Percentiles rank a stretch among this genome's conserved stretches.
Evolutionary conservation across 257 asterid species (phyloP).

Genomic region (Galeopsis tetrahit): DNA sequence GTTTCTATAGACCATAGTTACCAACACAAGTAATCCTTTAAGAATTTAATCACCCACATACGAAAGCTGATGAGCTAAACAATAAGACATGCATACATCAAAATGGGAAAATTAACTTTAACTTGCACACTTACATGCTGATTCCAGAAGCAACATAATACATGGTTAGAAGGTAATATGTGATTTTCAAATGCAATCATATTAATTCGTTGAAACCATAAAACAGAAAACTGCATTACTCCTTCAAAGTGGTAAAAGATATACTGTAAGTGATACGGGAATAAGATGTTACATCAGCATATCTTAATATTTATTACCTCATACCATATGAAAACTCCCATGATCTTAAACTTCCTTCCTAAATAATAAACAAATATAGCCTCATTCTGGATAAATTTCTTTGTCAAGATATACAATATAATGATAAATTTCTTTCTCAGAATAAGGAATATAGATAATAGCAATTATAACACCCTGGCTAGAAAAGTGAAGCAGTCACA

Average conservation of each 20-base stretch:
- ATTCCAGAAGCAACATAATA: background rate
- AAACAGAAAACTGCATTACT: conserved; percentile 3
- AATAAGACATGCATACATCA: background rate
- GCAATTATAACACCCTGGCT: background rate
- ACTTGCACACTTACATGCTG: background rate
- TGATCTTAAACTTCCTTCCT: background rate
- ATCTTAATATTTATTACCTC: background rate
- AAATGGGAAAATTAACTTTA: conserved; percentile 8
- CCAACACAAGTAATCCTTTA: conserved; percentile 4
- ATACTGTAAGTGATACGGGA: background rate
- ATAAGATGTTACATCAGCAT: background rate
- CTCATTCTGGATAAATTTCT: conserved; percentile 17
- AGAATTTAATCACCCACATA: background rate
- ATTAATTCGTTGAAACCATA: background rate
- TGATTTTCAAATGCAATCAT: conserved; percentile 15
- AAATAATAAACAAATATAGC: conserved; percentile 13
- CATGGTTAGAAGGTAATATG: background rate
- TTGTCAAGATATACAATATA: background rate
- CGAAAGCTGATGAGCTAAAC: background rate
- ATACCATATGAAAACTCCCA: conserved; percentile 13
- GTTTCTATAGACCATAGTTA: conserved; percentile 5
- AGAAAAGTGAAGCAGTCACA: background rate
- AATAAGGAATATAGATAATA: background rate
- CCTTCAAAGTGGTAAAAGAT: background rate
- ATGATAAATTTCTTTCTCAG: background rate